A percentile compares a stretch with the other conserved stretches of the same genome.
phyloP scores from a whole-genome alignment of 2,329 filamentous ascomycete species.

The Neoscytalidium dimidiatum region DNA sequence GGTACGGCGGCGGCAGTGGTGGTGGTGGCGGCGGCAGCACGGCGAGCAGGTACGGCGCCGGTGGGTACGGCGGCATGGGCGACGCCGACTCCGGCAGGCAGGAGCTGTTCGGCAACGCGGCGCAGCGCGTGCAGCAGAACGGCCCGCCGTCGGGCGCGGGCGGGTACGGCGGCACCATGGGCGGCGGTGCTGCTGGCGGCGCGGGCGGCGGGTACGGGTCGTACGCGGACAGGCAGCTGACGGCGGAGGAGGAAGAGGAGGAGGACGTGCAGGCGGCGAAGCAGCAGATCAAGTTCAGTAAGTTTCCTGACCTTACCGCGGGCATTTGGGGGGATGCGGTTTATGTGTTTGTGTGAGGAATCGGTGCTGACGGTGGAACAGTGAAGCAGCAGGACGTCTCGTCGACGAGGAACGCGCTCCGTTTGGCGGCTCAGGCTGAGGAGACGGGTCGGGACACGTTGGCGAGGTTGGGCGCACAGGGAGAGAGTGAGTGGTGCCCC shows the following conservation, averaged over 20 bases:
- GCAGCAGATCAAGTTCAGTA: conserved; percentile 66
- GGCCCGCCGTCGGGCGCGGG: conserved; percentile 24
- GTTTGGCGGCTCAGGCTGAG: conserved; percentile 67
- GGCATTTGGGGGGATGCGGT: background rate
- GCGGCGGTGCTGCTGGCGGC: conserved; percentile 26
- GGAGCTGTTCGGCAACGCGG: conserved; percentile 64
- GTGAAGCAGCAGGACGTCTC: conserved; percentile 76
- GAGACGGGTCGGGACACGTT: conserved; percentile 72
- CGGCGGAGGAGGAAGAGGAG: conserved; percentile 76
- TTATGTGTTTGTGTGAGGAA: background rate
- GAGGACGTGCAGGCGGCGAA: conserved; percentile 72
- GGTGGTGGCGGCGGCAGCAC: conserved; percentile 11
- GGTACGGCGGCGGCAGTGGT: conserved; percentile 50
- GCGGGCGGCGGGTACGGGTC: conserved; percentile 45
- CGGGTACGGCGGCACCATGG: conserved; percentile 30
- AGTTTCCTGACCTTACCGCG: background rate
- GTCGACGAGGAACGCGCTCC: conserved; percentile 69
- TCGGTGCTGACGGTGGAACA: background rate
- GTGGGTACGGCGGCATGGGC: conserved; percentile 48
- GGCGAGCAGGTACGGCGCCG: conserved; percentile 31
- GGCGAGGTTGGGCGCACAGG: conserved; percentile 73
- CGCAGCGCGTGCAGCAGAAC: conserved; percentile 47
- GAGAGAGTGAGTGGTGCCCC: conserved; percentile 62
- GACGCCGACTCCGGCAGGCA: conserved; percentile 60
- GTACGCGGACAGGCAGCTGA: conserved; percentile 74